Evolutionary conservation across 2,329 filamentous ascomycete genomes (phyloP).

Genomic region (Ascochyta viciae-villosae): DNA sequence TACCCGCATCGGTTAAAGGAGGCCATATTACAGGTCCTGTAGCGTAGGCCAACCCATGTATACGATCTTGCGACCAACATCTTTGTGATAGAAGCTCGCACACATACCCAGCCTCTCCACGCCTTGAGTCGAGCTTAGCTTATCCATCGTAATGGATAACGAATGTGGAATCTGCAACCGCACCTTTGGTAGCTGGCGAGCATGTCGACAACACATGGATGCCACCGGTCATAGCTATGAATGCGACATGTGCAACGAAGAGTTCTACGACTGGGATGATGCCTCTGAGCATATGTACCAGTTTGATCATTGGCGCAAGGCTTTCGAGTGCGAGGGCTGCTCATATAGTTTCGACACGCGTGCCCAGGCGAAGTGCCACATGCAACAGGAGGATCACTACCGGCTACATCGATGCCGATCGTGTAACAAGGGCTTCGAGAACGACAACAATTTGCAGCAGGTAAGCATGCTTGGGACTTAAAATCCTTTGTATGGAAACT

Average conservation of each 20-base stretch:
- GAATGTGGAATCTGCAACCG: slow-evolving; percentile 28
- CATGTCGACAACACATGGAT: slow-evolving; percentile 29
- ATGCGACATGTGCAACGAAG: slow-evolving; percentile 17
- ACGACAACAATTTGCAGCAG: slow-evolving; percentile 25
- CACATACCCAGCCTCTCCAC: not conserved
- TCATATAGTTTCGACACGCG: slow-evolving; percentile 6
- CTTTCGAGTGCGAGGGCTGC: slow-evolving; percentile 25
- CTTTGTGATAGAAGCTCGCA: too few species aligned
- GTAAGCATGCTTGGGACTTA: slow-evolving; percentile 2
- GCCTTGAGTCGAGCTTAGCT: not conserved
- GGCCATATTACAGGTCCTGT: too few species aligned
- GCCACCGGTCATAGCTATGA: slow-evolving; percentile 23
- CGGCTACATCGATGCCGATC: slow-evolving; percentile 17
- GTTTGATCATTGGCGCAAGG: slow-evolving; percentile 14
- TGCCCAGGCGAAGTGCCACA: slow-evolving; percentile 17
- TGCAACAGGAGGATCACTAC: slow-evolving; percentile 23
- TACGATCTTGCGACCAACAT: too few species aligned
- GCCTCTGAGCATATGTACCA: slow-evolving; percentile 22
- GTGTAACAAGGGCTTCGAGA: slow-evolving; percentile 30
- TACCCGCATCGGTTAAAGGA: too few species aligned
- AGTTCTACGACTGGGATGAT: slow-evolving; percentile 2
- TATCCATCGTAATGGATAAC: not conserved
- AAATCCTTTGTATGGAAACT: not conserved
- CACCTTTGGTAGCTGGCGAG: slow-evolving; percentile 16
- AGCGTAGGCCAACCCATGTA: too few species aligned